Conservation (phyloP, 768 basidiomycete species). For the Termitomyces sp. region DNA sequence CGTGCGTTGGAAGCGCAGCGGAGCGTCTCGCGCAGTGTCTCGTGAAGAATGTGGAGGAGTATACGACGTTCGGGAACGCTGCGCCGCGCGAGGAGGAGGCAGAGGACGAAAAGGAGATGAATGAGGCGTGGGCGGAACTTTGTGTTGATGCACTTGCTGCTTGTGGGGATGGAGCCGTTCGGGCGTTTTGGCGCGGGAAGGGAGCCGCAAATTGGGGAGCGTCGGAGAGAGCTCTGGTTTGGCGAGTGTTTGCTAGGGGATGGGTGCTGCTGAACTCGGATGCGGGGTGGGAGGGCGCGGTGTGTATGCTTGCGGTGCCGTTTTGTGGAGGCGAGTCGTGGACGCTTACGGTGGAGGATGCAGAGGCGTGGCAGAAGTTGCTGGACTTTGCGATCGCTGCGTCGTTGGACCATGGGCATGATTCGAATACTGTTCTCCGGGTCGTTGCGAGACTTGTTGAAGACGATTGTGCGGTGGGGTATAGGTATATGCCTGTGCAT, state of each 20-base stretch:
- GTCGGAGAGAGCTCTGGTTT: slow-evolving; percentile 44
- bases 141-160: slow-evolving; percentile 49
- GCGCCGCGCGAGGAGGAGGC: slow-evolving; percentile 4
- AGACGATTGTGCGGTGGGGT: neutral
- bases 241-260: slow-evolving; percentile 49
- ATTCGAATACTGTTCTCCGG: slow-evolving; percentile 49
- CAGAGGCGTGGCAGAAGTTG: slow-evolving; percentile 54
- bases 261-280: slow-evolving; percentile 43
- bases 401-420: slow-evolving; percentile 57
- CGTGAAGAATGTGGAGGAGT: slow-evolving; percentile 38
- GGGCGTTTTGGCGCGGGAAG: slow-evolving; percentile 45
- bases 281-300: slow-evolving; percentile 49
- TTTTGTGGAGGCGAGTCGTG: slow-evolving; percentile 37
- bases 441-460: slow-evolving; percentile 43
- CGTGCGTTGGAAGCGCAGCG: slow-evolving; percentile 37
- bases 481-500: slow-evolving; percentile 1
- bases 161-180: slow-evolving; percentile 41
- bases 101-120: slow-evolving; percentile 32
- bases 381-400: slow-evolving; percentile 45
- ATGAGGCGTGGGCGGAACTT: slow-evolving; percentile 53
- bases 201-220: slow-evolving; percentile 28
- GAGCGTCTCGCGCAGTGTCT: slow-evolving; percentile 44
- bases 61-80: slow-evolving; percentile 27
- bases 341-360: slow-evolving; percentile 39
- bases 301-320: slow-evolving; percentile 52